phyloP scores from a whole-genome alignment of 768 basidiomycete genomes.

The Mrakia frigida region DNA sequence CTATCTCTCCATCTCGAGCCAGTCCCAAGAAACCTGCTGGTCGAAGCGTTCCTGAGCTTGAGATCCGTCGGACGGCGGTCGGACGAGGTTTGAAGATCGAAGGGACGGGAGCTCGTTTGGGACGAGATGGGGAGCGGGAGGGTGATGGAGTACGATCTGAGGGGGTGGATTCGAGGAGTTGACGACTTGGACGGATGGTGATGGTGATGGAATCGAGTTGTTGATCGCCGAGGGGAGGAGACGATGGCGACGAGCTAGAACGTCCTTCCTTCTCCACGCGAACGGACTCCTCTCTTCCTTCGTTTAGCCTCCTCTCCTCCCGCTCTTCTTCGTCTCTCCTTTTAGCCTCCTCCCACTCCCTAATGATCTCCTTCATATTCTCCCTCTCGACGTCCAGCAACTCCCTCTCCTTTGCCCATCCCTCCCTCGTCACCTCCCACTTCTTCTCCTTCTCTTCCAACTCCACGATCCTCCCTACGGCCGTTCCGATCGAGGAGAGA shows the following conservation, averaged over 20 bases:
- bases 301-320: slow-evolving; percentile 43
- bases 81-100: neutral
- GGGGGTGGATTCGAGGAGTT: neutral
- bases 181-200: neutral
- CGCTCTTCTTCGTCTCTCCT: slow-evolving; percentile 43
- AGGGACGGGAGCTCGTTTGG: neutral
- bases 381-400: slow-evolving; percentile 79
- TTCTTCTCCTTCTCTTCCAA: slow-evolving; percentile 40
- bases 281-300: slow-evolving; percentile 12
- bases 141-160: neutral
- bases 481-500: slow-evolving; percentile 49
- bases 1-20: too few species aligned
- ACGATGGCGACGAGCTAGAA: too few species aligned
- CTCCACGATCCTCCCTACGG: slow-evolving; percentile 39
- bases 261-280: too few species aligned
- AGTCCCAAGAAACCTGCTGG: neutral
- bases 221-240: too few species aligned
- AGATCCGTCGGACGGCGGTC: neutral
- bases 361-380: slow-evolving; percentile 62
- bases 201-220: neutral
- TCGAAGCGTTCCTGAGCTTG: neutral
- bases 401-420: slow-evolving; percentile 67
- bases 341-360: slow-evolving; percentile 68
- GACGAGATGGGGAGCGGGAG: neutral
- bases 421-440: slow-evolving; percentile 54